Evolutionary conservation across 1,284 basidiomycete genomes (phyloP).

Genomic region (Pseudozyma thailandica): DNA sequence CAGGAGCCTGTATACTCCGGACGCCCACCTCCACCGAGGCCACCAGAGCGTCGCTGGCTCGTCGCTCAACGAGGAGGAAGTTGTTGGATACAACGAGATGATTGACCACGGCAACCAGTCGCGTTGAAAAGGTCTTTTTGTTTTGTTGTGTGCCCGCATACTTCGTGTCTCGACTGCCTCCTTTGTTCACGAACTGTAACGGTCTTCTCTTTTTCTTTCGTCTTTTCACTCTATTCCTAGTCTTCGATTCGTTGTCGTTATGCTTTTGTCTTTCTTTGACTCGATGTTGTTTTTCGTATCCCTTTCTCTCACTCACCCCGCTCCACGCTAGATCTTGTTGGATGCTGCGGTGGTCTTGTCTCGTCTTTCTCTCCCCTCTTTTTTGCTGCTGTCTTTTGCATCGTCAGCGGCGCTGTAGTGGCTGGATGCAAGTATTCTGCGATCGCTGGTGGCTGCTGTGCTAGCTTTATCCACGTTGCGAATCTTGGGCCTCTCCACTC

Average conservation of each 20-base stretch:
- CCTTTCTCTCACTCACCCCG: neutral
- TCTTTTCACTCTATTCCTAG: neutral
- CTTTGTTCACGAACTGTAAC: neutral
- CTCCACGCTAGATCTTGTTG: neutral
- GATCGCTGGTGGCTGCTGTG: conserved; percentile 12
- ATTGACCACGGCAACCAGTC: conserved; percentile 55
- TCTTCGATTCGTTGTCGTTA: neutral
- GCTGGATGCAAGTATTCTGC: too few species aligned
- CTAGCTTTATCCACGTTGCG: conserved; percentile 4
- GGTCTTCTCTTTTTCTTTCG: neutral
- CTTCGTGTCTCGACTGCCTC: neutral
- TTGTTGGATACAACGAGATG: conserved; percentile 65
- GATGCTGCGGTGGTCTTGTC: conserved; percentile 14
- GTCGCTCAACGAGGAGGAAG: conserved; percentile 63
- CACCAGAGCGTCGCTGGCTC: conserved; percentile 53
- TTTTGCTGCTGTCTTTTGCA: neutral
- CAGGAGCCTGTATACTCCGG: conserved; percentile 60
- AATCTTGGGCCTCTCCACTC: too few species aligned
- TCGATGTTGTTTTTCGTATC: neutral
- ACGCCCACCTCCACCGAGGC: conserved; percentile 34
- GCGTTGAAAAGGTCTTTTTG: conserved; percentile 11
- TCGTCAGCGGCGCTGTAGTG: neutral
- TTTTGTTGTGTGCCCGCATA: neutral
- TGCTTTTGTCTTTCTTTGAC: neutral
- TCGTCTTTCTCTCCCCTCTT: neutral